Evolutionary conservation across 805 yeast species (phyloP).

Genomic region (Barnettozyma salicaria): DNA sequence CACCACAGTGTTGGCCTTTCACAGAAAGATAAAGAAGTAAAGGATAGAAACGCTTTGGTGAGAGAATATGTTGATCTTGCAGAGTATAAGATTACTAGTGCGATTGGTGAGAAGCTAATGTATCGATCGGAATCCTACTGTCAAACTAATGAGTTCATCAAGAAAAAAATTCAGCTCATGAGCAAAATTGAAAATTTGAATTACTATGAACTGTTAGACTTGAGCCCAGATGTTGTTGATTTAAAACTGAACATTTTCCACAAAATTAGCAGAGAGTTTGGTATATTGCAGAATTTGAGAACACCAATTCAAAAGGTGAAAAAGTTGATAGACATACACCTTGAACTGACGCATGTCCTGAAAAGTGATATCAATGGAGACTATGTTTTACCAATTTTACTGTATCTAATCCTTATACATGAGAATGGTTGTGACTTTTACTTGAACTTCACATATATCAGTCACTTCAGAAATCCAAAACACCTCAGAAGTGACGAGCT

Average conservation of each 20-base stretch:
- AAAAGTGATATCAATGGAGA: conserved; percentile 17
- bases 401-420: conserved; percentile 19
- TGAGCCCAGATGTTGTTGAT: conserved; percentile 8
- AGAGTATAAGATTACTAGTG: conserved; percentile 13
- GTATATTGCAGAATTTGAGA: conserved; percentile 4
- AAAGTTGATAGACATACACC: conserved; percentile 14
- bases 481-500: conserved; percentile 16
- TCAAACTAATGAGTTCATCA: conserved; percentile 15
- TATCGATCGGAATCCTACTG: conserved; percentile 14
- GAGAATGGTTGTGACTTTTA: conserved; percentile 13
- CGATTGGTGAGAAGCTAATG: conserved; percentile 16
- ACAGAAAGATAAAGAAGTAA: neutral
- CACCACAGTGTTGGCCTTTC: conserved; percentile 2
- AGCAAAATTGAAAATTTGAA: conserved; percentile 14
- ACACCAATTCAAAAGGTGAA: conserved; percentile 19
- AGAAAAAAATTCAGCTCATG: conserved; percentile 13
- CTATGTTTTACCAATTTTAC: conserved; percentile 21
- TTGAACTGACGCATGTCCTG: conserved; percentile 12
- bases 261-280: conserved; percentile 9
- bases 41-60: conserved; percentile 1
- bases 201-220: conserved; percentile 16
- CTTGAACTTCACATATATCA: conserved; percentile 19
- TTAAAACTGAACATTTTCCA: conserved; percentile 4
- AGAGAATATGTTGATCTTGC: conserved; percentile 16
- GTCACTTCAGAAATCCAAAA: conserved; percentile 19